Conservation (phyloP, 352 stramenopile species). For the Pythium plurisporium region DNA sequence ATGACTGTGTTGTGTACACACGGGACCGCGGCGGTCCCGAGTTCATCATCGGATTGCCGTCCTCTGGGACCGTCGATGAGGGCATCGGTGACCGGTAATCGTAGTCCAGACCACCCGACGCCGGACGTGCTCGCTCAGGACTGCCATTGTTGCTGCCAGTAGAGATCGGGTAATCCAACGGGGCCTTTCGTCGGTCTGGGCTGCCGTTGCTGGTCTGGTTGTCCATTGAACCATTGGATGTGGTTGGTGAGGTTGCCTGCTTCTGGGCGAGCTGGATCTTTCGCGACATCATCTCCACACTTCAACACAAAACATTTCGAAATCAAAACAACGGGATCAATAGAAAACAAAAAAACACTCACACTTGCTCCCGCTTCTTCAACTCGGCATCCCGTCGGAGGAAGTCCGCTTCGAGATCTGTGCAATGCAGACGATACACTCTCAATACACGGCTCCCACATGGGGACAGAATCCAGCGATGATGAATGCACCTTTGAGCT, state of each 20-base stretch:
- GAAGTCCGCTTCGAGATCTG: slow-evolving; percentile 78
- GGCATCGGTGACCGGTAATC: slow-evolving; percentile 3
- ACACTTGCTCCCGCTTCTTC: slow-evolving; percentile 86
- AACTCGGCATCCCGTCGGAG: slow-evolving; percentile 72
- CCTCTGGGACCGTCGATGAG: not conserved
- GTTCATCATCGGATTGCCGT: slow-evolving; percentile 7
- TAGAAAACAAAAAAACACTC: not conserved
- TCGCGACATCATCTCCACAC: slow-evolving; percentile 73
- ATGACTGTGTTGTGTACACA: slow-evolving; percentile 10
- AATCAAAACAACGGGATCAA: not conserved
- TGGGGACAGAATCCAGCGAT: not conserved
- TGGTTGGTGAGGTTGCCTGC: slow-evolving; percentile 66
- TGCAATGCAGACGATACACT: not conserved
- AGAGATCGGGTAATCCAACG: slow-evolving; percentile 16
- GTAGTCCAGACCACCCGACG: slow-evolving; percentile 16
- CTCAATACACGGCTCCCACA: not conserved
- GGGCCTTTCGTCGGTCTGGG: slow-evolving; percentile 14
- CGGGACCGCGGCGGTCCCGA: not conserved
- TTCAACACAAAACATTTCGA: slow-evolving; percentile 8
- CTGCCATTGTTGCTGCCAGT: slow-evolving; percentile 43
- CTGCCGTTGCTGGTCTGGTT: slow-evolving; percentile 32
- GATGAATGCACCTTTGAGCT: slow-evolving; percentile 58
- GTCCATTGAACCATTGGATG: slow-evolving; percentile 72
- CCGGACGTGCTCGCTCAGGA: slow-evolving; percentile 22
- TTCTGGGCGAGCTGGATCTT: slow-evolving; percentile 61